These are phyloP conservation scores for Ogataea ganodermae DNA, from an alignment of 805 yeast genomes.

Conservation along the genomic window DNA sequence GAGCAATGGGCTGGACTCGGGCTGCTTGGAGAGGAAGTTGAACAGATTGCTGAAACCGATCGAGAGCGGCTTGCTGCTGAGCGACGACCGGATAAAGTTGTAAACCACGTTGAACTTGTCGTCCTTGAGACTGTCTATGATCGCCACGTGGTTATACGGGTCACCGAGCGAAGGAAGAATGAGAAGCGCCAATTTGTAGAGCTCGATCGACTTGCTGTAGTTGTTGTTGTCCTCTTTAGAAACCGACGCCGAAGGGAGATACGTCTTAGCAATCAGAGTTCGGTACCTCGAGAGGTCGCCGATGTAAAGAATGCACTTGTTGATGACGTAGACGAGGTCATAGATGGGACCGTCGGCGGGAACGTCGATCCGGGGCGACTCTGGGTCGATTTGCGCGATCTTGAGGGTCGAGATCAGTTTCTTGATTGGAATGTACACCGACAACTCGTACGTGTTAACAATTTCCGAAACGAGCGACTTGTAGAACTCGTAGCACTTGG, in stretches of 20 bases:
- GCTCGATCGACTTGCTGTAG: conserved; percentile 45
- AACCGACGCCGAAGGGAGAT: conserved; percentile 34
- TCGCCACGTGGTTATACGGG: conserved; percentile 61
- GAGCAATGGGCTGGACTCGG: conserved; percentile 31
- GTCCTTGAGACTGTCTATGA: conserved; percentile 51
- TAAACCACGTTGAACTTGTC: conserved; percentile 50
- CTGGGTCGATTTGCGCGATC: conserved; percentile 7
- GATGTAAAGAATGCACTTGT: conserved; percentile 51
- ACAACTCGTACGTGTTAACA: conserved; percentile 39
- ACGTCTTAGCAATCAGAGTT: conserved; percentile 47
- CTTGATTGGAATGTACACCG: conserved; percentile 37
- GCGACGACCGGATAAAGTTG: conserved; percentile 56
- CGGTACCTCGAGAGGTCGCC: conserved; percentile 64
- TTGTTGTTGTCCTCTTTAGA: conserved; percentile 42
- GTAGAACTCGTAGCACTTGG: conserved; percentile 52
- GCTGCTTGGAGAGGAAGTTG: conserved; percentile 38
- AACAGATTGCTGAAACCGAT: conserved; percentile 51
- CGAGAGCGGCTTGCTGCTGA: conserved; percentile 51
- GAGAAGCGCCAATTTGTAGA: conserved; percentile 54
- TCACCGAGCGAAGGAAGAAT: conserved; percentile 70
- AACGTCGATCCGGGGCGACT: neutral
- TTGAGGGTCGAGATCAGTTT: conserved; percentile 33
- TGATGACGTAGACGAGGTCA: conserved; percentile 43
- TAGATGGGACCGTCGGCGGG: conserved; percentile 22
- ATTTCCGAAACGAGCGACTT: conserved; percentile 42